Conservation (phyloP, 352 stramenopile species). For the Achlya hypogyna region DNA sequence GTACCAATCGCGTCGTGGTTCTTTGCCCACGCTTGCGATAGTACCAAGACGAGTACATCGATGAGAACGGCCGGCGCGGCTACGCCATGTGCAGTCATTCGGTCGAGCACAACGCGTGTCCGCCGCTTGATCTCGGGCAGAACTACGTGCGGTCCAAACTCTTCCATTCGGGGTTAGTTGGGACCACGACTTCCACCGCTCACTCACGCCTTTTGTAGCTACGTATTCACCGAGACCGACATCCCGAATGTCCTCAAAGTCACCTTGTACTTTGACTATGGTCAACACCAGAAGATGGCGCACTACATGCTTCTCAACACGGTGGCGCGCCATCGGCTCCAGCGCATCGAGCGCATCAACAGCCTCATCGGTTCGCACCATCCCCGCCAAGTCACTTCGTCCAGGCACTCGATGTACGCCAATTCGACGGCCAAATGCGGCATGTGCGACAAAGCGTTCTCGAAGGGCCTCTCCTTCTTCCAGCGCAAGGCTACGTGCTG, state of each 20-base stretch:
- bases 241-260: slow-evolving; percentile 13
- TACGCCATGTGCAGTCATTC: slow-evolving; percentile 19
- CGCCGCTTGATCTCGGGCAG: neutral
- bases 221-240: slow-evolving; percentile 18
- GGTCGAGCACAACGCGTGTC: slow-evolving; percentile 5
- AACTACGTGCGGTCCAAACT: slow-evolving; percentile 15
- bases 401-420: neutral
- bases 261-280: slow-evolving; percentile 21
- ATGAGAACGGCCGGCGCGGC: slow-evolving; percentile 15
- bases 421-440: neutral
- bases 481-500: slow-evolving; percentile 13
- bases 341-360: slow-evolving; percentile 12
- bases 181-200: neutral
- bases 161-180: slow-evolving; percentile 12
- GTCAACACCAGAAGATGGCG: slow-evolving; percentile 10
- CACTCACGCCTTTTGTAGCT: neutral
- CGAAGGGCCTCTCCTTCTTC: slow-evolving; percentile 5
- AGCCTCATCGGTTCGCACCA: slow-evolving; percentile 6
- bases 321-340: neutral
- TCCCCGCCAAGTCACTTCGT: neutral
- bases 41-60: slow-evolving; percentile 20
- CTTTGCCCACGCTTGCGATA: neutral
- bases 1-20: neutral
- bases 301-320: slow-evolving; percentile 13
- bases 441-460: slow-evolving; percentile 9